phyloP scores from a whole-genome alignment of 2,329 filamentous ascomycete species.

The Lecanicillium sp. region DNA sequence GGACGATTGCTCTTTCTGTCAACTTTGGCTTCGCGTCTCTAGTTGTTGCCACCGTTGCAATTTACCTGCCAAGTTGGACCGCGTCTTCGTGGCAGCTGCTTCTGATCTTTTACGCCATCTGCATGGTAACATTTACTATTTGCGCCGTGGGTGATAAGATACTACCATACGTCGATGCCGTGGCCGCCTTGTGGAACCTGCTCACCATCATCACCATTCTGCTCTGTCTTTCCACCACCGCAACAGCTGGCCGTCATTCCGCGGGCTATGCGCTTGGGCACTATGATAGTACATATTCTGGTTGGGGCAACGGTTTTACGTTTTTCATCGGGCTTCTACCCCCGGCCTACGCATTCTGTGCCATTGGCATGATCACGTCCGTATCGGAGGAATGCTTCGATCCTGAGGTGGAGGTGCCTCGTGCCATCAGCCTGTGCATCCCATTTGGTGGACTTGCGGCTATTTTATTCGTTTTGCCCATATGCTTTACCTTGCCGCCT shows the following conservation, averaged over 20 bases:
- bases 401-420: slow-evolving; percentile 43
- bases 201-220: slow-evolving; percentile 48
- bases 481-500: slow-evolving; percentile 30
- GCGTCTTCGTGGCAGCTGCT: slow-evolving; percentile 44
- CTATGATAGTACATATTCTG: slow-evolving; percentile 47
- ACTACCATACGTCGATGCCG: slow-evolving; percentile 51
- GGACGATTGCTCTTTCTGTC: slow-evolving; percentile 58
- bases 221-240: slow-evolving; percentile 46
- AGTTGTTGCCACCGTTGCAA: slow-evolving; percentile 8
- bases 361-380: slow-evolving; percentile 53
- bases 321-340: slow-evolving; percentile 58
- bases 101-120: slow-evolving; percentile 55
- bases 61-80: slow-evolving; percentile 7
- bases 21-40: slow-evolving; percentile 61
- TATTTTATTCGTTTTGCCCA: slow-evolving; percentile 40
- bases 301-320: slow-evolving; percentile 47
- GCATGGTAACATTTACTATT: slow-evolving; percentile 44
- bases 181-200: slow-evolving; percentile 47
- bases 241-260: slow-evolving; percentile 43
- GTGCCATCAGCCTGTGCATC: slow-evolving; percentile 42
- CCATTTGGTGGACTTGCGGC: slow-evolving; percentile 46
- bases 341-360: slow-evolving; percentile 47
- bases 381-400: slow-evolving; percentile 55
- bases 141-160: slow-evolving; percentile 50
- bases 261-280: slow-evolving; percentile 43